These are phyloP conservation scores for Geoglossum glabrum DNA, from an alignment of 495 filamentous ascomycete species.

Conservation along the genomic window DNA sequence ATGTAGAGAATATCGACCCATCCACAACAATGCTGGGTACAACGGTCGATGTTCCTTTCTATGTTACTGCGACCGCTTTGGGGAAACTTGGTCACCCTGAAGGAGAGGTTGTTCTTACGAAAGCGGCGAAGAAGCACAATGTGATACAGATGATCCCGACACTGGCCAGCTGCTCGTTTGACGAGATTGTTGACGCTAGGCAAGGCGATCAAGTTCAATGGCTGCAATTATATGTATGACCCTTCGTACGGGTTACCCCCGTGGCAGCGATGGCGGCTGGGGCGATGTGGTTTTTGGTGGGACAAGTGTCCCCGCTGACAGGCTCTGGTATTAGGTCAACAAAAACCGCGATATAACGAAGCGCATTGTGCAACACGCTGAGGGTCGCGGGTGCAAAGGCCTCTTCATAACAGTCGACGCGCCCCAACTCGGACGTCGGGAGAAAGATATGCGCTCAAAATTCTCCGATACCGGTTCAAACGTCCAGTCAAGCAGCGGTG, in stretches of 20 bases:
- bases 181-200: constrained; percentile 82
- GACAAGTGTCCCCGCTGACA: not conserved
- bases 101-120: constrained; percentile 78
- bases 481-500: constrained; percentile 45
- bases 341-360: constrained; percentile 83
- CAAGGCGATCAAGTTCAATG: constrained; percentile 74
- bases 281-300: no score
- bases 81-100: constrained; percentile 81
- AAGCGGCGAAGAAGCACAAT: constrained; percentile 63
- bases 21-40: constrained; percentile 81
- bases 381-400: constrained; percentile 79
- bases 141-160: constrained; percentile 96
- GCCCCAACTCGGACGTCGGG: constrained; percentile 79
- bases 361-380: constrained; percentile 78
- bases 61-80: constrained; percentile 79
- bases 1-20: constrained; percentile 73
- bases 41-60: constrained; percentile 65
- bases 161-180: constrained; percentile 91
- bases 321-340: constrained; percentile 35
- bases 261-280: not conserved
- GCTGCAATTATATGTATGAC: constrained; percentile 70
- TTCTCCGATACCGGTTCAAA: constrained; percentile 72
- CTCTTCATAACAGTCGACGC: constrained; percentile 98
- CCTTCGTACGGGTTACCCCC: not conserved
- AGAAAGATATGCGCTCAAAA: constrained; percentile 90